Percentiles rank a stretch among this genome's conserved stretches.
Conservation (phyloP, 306 rosid genomes). For the Medicago lupulina region DNA sequence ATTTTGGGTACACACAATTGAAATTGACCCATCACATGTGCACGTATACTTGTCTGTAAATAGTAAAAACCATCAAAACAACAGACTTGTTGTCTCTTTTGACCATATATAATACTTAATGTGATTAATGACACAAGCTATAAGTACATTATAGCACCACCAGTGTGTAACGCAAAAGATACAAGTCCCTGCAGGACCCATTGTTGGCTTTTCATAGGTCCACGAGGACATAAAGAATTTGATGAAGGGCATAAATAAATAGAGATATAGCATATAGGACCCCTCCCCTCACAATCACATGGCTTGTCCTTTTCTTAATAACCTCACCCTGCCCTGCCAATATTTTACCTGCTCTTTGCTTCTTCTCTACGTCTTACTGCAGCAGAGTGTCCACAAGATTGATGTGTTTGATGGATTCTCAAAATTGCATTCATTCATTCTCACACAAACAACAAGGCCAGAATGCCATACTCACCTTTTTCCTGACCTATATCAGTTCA, state of each 20-base stretch:
- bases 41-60: conserved; percentile 53
- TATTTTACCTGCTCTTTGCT: conserved; percentile 62
- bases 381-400: conserved; percentile 57
- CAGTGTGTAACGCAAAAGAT: conserved; percentile 45
- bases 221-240: conserved; percentile 56
- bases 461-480: conserved; percentile 55
- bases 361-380: conserved; percentile 74
- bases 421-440: conserved; percentile 47
- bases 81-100: conserved; percentile 48
- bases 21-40: conserved; percentile 53
- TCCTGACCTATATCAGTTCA: conserved; percentile 29
- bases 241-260: conserved; percentile 44
- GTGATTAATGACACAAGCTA: conserved; percentile 37
- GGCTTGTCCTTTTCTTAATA: conserved; percentile 60
- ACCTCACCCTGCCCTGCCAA: conserved; percentile 51
- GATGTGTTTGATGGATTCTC: conserved; percentile 76
- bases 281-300: conserved; percentile 44
- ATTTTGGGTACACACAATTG: conserved; percentile 48
- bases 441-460: conserved; percentile 44
- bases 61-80: conserved; percentile 49
- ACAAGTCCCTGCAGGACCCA: conserved; percentile 47
- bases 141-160: background rate
- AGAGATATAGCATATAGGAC: conserved; percentile 30
- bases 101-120: conserved; percentile 30
- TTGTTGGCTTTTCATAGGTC: conserved; percentile 35